A percentile compares a stretch with the other conserved stretches of the same genome.
These are phyloP conservation scores for Liriodendron chinense DNA, from an alignment of 164 flowering plant species.

Conservation along the genomic window DNA sequence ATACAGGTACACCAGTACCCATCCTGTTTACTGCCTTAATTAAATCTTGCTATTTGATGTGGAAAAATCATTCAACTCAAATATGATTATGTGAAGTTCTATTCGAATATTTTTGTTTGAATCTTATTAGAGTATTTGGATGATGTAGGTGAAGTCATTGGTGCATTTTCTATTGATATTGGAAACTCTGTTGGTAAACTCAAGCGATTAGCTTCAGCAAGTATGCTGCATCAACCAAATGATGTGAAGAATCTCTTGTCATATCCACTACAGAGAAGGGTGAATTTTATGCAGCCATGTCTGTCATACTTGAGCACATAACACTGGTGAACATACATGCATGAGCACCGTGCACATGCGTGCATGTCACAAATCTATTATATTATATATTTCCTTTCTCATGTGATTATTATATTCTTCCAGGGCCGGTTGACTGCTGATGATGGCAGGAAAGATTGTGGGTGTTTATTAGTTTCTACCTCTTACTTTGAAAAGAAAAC, in stretches of 20 bases:
- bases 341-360: slow-evolving; percentile 6
- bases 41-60: background rate
- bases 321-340: background rate
- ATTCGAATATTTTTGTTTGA: background rate
- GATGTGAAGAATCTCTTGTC: slow-evolving; percentile 46
- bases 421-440: slow-evolving; percentile 51
- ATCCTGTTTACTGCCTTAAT: background rate
- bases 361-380: background rate
- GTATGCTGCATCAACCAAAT: slow-evolving; percentile 55
- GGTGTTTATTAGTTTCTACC: slow-evolving; percentile 60
- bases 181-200: slow-evolving; percentile 52
- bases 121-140: background rate
- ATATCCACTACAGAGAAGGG: slow-evolving; percentile 67
- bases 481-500: slow-evolving; percentile 74
- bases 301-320: background rate
- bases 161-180: slow-evolving; percentile 77
- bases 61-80: background rate
- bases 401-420: slow-evolving; percentile 2
- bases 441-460: slow-evolving; percentile 33
- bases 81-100: background rate
- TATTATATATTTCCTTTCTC: slow-evolving; percentile 8
- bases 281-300: slow-evolving; percentile 13
- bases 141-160: slow-evolving; percentile 83
- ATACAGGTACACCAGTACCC: no score
- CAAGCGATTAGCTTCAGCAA: slow-evolving; percentile 71